Evolutionary conservation across 148 eudicot genomes (phyloP).

Genomic region (Cornus florida): DNA sequence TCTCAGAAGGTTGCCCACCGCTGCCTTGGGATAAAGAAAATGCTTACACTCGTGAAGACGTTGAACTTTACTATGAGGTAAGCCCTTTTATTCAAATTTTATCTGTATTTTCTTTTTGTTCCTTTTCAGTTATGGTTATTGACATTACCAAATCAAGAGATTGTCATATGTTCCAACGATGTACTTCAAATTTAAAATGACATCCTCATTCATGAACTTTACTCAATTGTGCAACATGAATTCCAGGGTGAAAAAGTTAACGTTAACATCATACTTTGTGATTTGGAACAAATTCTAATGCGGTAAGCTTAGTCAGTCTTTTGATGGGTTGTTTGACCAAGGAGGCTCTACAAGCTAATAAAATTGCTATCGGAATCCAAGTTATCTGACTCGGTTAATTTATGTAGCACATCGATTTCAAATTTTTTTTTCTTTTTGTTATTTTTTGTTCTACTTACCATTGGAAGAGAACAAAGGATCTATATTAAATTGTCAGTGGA

Average conservation of each 20-base stretch:
- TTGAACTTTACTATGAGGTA: slow-evolving; percentile 94
- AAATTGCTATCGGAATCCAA: not conserved
- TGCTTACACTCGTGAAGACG: slow-evolving; percentile 74
- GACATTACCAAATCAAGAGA: not conserved
- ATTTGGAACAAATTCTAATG: not conserved
- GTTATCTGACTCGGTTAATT: not conserved
- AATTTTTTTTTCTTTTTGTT: no score
- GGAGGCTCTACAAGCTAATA: not conserved
- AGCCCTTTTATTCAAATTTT: slow-evolving; percentile 2
- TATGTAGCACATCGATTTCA: not conserved
- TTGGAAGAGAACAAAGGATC: not conserved
- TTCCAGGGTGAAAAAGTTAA: not conserved
- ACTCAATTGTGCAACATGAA: not conserved
- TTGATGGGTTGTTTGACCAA: not conserved
- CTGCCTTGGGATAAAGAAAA: slow-evolving; percentile 86
- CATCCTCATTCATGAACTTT: not conserved
- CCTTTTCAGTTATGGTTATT: not conserved
- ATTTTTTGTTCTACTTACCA: not conserved
- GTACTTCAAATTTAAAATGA: not conserved
- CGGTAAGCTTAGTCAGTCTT: not conserved
- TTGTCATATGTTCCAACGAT: not conserved
- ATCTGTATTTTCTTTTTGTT: slow-evolving; percentile 2
- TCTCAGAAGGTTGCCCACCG: slow-evolving; percentile 70
- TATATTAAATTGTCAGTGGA: no score
- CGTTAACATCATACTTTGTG: not conserved